Conservation (phyloP, 2,329 filamentous ascomycete genomes). For the Chrysoporthe puriensis region DNA sequence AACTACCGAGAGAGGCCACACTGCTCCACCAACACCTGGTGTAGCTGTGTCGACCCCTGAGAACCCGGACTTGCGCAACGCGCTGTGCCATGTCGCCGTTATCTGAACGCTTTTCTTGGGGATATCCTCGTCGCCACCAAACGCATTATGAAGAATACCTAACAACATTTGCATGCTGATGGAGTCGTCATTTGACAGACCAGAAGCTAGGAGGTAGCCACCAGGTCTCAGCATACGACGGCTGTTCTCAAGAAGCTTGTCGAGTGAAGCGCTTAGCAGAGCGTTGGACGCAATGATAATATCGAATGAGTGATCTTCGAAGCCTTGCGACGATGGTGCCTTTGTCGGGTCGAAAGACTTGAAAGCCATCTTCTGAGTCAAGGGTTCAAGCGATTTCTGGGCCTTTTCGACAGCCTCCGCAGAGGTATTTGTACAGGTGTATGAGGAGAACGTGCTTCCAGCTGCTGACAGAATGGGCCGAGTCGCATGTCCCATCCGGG, state of each 20-base stretch:
- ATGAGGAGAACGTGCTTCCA: constrained; percentile 38
- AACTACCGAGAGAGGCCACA: constrained; percentile 23
- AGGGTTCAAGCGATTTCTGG: not conserved
- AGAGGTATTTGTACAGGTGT: constrained; percentile 49
- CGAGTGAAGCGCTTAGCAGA: constrained; percentile 33
- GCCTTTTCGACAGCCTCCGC: constrained; percentile 41
- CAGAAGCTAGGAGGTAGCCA: not conserved
- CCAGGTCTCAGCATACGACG: constrained; percentile 39
- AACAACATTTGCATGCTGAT: not conserved
- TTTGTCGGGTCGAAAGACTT: constrained; percentile 36
- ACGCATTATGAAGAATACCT: not conserved
- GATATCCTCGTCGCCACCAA: constrained; percentile 13
- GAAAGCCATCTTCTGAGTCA: constrained; percentile 1
- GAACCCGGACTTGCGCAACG: constrained; percentile 32
- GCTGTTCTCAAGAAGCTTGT: constrained; percentile 33
- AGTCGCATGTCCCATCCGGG: constrained; percentile 46
- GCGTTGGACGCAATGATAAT: constrained; percentile 39
- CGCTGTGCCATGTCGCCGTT: constrained; percentile 27
- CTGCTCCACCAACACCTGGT: constrained; percentile 18
- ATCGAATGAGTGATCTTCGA: constrained; percentile 34
- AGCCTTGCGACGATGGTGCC: constrained; percentile 37
- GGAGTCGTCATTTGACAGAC: not conserved
- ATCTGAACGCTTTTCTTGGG: constrained; percentile 23
- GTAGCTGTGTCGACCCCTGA: constrained; percentile 33
- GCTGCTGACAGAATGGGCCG: constrained; percentile 39